These are phyloP conservation scores for Kazachstania africana DNA, from an alignment of 805 yeast genomes.

Conservation along the genomic window DNA sequence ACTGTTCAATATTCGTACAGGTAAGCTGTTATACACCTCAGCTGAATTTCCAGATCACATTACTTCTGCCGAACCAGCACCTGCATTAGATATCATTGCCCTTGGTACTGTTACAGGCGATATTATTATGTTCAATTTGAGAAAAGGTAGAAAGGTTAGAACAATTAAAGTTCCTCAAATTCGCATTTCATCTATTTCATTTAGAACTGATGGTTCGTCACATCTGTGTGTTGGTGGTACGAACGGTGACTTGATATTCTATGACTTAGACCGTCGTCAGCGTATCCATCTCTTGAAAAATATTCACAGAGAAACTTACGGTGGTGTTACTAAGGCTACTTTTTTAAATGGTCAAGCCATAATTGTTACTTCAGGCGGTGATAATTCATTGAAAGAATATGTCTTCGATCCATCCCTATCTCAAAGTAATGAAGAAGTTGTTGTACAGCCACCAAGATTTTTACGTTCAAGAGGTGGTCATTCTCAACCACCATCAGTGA, in stretches of 20 bases:
- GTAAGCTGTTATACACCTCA: conserved; percentile 52
- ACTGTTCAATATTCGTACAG: conserved; percentile 67
- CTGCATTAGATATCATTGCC: conserved; percentile 76
- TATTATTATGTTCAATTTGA: conserved; percentile 53
- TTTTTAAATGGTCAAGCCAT: conserved; percentile 90
- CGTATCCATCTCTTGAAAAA: conserved; percentile 66
- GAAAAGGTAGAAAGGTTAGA: conserved; percentile 46
- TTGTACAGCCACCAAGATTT: conserved; percentile 81
- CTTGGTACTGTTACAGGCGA: conserved; percentile 64
- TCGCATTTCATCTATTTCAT: conserved; percentile 50
- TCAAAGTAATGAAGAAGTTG: conserved; percentile 33
- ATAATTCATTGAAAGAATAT: conserved; percentile 76
- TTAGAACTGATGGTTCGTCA: conserved; percentile 82
- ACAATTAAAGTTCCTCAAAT: conserved; percentile 34
- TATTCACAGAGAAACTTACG: conserved; percentile 61
- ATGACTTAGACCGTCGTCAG: conserved; percentile 60
- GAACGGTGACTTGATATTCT: conserved; percentile 76
- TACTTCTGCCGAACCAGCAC: conserved; percentile 68
- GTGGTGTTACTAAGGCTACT: conserved; percentile 64
- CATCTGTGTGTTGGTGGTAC: conserved; percentile 71
- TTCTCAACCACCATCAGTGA: conserved; percentile 71
- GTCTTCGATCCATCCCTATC: conserved; percentile 89
- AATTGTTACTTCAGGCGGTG: conserved; percentile 80
- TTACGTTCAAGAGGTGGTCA: conserved; percentile 97
- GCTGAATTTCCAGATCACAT: conserved; percentile 44